These are phyloP conservation scores for Candida tibetensis DNA, from an alignment of 805 yeast genomes.

Conservation along the genomic window DNA sequence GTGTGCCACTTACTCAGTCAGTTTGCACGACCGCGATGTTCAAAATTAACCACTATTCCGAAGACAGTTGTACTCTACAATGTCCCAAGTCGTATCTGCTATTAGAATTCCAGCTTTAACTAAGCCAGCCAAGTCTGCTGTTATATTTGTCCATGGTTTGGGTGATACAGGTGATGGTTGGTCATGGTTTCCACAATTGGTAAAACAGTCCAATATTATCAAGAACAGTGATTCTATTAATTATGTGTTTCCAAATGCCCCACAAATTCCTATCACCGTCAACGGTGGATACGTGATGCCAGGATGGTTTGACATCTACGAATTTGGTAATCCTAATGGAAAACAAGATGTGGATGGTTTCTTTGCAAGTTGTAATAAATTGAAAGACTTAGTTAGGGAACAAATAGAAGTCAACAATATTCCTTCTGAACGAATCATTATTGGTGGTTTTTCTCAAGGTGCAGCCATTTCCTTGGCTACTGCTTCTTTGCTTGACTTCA, in stretches of 20 bases:
- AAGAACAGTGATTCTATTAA: constrained; percentile 48
- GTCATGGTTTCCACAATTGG: constrained; percentile 72
- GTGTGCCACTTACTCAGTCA: no score
- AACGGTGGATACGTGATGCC: constrained; percentile 70
- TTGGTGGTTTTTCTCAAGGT: constrained; percentile 97
- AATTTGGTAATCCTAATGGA: constrained; percentile 47
- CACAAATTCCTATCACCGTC: constrained; percentile 62
- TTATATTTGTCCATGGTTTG: constrained; percentile 82
- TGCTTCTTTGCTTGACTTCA: constrained; percentile 49
- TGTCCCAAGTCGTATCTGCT: constrained; percentile 17
- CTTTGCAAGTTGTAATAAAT: constrained; percentile 44
- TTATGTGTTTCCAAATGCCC: constrained; percentile 92
- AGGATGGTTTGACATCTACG: constrained; percentile 81
- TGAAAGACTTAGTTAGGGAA: constrained; percentile 48
- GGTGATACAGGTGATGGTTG: constrained; percentile 93
- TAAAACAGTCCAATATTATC: constrained; percentile 44
- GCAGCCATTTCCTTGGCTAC: constrained; percentile 74
- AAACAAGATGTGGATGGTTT: constrained; percentile 56
- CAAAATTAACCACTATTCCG: no score
- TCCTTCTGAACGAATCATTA: constrained; percentile 63
- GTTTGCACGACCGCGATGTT: no score
- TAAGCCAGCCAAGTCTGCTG: constrained; percentile 44
- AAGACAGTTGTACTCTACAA: no score
- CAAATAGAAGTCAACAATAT: constrained; percentile 52
- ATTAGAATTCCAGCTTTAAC: constrained; percentile 27